Conservation (phyloP, 73 alveolate genomes). For the Tetrahymena elliotti region DNA sequence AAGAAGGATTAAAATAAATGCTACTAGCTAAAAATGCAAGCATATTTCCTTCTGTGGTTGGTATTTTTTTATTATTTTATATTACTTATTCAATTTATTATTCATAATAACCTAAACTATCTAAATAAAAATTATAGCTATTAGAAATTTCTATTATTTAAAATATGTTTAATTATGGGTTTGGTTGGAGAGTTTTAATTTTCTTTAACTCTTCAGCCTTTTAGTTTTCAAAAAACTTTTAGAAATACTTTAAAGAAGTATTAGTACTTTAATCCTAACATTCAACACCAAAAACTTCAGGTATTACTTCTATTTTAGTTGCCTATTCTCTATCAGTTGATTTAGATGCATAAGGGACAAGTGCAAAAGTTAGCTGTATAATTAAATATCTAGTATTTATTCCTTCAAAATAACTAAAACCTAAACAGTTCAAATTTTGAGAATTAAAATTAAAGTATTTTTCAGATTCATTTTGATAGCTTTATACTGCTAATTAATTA, state of each 20-base stretch:
- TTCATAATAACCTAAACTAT: not conserved
- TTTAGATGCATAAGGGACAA: not conserved
- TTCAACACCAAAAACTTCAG: not conserved
- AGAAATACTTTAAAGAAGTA: not conserved
- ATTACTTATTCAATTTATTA: not conserved
- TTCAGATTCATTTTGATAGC: not conserved
- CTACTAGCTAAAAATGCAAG: not conserved
- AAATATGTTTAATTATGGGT: not conserved
- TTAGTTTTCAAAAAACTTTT: not conserved
- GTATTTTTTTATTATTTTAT: not conserved
- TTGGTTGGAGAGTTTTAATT: not conserved
- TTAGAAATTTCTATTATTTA: not conserved
- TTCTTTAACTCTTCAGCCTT: not conserved
- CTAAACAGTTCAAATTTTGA: not conserved
- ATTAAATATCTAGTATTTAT: not conserved
- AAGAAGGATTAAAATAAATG: not conserved
- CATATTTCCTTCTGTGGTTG: not conserved
- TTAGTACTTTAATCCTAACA: not conserved
- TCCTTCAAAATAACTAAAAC: not conserved
- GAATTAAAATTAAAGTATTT: not conserved
- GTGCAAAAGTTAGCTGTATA: not conserved
- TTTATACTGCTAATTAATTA: not conserved
- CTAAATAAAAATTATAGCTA: not conserved
- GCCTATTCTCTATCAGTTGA: not conserved
- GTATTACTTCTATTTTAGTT: not conserved